Evolutionary conservation across 495 filamentous ascomycete genomes (phyloP), one percentile per base, ranked within the genome.

Genomic region (Tuber calosporum): DNA sequence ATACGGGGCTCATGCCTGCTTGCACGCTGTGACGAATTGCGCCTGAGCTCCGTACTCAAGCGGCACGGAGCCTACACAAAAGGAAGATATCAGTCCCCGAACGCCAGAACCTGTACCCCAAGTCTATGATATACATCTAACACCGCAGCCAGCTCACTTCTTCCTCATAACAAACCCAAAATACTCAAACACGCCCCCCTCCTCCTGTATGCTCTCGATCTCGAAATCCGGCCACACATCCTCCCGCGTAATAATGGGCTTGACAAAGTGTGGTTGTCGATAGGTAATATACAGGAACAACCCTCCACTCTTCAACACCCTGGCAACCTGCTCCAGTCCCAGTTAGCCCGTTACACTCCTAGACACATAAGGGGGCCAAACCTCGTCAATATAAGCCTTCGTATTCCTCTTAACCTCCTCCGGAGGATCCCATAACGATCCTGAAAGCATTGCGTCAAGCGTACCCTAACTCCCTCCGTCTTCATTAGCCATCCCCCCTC

Each of bases 401-500:
- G 84, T 86, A 75, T 88, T 88, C 17, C 85, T 78, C 71, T 79
- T 83, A 1, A 89, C 87, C 15, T 86, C 83, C 1, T 85, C 82
- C 11, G 86, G 86, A 8, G 88, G 87, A 77, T 84, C 85, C 88
- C 87, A 89, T 0, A 84, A 83, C 68, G 83, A 86, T 7, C 88
- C 87, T 69, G 87, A 83, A 30, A 90, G 85, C 85, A 90, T 88
- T 43, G 86, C 87, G 75, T 90, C 89, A 2, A 90, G 82, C 2
- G 88, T 89, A 6, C 84, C 76, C 76, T 78, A 39, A 2, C 11
- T 11, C 53, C 53, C 11, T 26, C 20, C 20, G 17, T 4, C 26
- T 17, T 22, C 26, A 40, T 69, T 4, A 17, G 37, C 8, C 34
- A 77, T 76, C 19, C 68, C 45, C 42, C 26, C 68, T 11, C 41